Base-by-base conservation (phyloP, 1,284 basidiomycete species). In the Sanghuangporus sanghuang region DNA sequence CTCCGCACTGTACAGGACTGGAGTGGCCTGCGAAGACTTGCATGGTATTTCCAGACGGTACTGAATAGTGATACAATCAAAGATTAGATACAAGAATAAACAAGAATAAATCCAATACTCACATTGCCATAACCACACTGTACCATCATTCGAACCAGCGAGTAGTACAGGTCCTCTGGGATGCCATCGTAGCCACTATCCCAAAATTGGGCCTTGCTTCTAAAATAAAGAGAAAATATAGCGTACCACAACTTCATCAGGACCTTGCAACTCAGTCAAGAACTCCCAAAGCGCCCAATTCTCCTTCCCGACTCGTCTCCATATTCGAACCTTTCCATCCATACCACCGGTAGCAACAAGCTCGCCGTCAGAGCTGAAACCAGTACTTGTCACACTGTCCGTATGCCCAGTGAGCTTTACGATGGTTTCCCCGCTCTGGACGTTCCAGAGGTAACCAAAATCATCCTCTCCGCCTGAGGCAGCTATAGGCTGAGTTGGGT, bases 41-140 rank as follows among this genome's bases (percentile, higher is more conserved):
- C 92, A 98, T 96, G 56, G 89, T 93, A 69, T 87, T 91, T 55
- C 96, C 96, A 3, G 89, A 92, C 2, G 96, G 96, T 52, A 99
- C 95, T 96, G 73, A 74, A 65, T 21, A 63, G 35, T 57, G 57
- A 55, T 66, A 64, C 27, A 67, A 62, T 62, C 32, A 50, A 59
- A 44, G 35, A 23, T 8, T 1, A 32, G n/a, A 16, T 39, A 57
- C 66, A 57, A 64, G 59, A 67, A 42, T 49, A 35, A 8, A 38
- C 9, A n/a, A 32, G 27, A 49, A 49, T 38, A 18, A 57, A 18
- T 36, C 14, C 54, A 49, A 53, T 39, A 72, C 84, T 68, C 74
- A 96, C 95, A 77, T 78, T 97, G 93, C 96, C 96, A 99, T 71
- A 99, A 80, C 96, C 96, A 99, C n/a, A 96, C 87, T 3, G 92